phyloP scores from a whole-genome alignment of 495 filamentous ascomycete species.

The Arthonia radiata region DNA sequence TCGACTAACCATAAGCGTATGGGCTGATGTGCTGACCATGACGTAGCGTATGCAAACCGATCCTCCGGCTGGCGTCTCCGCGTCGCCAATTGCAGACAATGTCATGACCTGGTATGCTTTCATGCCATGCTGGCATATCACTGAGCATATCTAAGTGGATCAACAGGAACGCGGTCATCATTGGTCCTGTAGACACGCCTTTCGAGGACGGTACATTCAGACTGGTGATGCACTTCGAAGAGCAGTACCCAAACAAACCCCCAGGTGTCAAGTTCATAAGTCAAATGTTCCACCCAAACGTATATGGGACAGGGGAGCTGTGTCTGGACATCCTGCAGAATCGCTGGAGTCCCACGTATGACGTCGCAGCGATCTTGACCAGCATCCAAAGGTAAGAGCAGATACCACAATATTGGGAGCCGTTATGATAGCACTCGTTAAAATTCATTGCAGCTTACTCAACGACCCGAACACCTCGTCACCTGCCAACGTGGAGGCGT shows the following conservation, averaged over 20 bases:
- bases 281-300: slow-evolving; percentile 97
- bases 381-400: slow-evolving; percentile 84
- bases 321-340: slow-evolving; percentile 96
- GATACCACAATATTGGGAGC: no score
- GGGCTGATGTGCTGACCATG: no score
- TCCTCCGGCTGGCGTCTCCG: slow-evolving; percentile 88
- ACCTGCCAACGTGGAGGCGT: slow-evolving; percentile 92
- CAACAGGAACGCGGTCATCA: slow-evolving; percentile 90
- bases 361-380: slow-evolving; percentile 88
- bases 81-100: slow-evolving; percentile 91
- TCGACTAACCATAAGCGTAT: no score
- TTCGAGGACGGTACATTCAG: slow-evolving; percentile 97
- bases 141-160: slow-evolving; percentile 2
- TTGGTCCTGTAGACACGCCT: slow-evolving; percentile 87
- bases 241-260: slow-evolving; percentile 95
- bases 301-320: slow-evolving; percentile 89
- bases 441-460: slow-evolving; percentile 49
- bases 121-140: not conserved
- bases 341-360: slow-evolving; percentile 95
- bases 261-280: slow-evolving; percentile 96
- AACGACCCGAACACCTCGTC: slow-evolving; percentile 97
- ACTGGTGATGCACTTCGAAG: slow-evolving; percentile 96
- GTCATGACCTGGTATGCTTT: slow-evolving; percentile 85
- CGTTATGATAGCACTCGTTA: no score
- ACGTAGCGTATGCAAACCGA: slow-evolving; percentile 99